These are phyloP conservation scores for Cytospora mali DNA, from an alignment of 2,329 filamentous ascomycete species.

Conservation along the genomic window DNA sequence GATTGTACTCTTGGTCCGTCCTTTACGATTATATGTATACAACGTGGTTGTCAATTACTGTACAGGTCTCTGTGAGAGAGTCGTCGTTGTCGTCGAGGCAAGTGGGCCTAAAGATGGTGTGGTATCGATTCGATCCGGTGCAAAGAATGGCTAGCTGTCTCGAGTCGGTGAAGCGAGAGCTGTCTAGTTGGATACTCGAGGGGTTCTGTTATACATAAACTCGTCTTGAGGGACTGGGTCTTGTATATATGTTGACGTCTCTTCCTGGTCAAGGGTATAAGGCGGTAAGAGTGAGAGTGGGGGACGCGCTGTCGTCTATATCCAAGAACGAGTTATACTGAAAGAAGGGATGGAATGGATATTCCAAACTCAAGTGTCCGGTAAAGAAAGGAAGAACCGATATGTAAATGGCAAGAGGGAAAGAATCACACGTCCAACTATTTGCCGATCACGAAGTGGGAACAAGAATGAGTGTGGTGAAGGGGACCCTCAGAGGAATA, in stretches of 20 bases:
- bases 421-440: slow-evolving; percentile 49
- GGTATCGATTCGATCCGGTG: slow-evolving; percentile 37
- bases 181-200: slow-evolving; percentile 37
- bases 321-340: slow-evolving; percentile 36
- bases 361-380: slow-evolving; percentile 48
- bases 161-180: slow-evolving; percentile 28
- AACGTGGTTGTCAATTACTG: slow-evolving; percentile 32
- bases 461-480: slow-evolving; percentile 44
- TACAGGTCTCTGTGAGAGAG: slow-evolving; percentile 35
- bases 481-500: slow-evolving; percentile 49
- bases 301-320: slow-evolving; percentile 33
- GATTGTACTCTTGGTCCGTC: slow-evolving; percentile 15
- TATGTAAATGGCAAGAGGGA: slow-evolving; percentile 46
- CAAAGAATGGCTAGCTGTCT: slow-evolving; percentile 52
- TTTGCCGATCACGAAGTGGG: slow-evolving; percentile 52
- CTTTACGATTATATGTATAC: slow-evolving; percentile 37
- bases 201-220: slow-evolving; percentile 40
- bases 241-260: slow-evolving; percentile 26
- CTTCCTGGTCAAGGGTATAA: slow-evolving; percentile 21
- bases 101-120: slow-evolving; percentile 44
- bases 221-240: slow-evolving; percentile 32
- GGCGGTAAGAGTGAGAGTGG: slow-evolving; percentile 23
- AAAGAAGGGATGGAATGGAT: slow-evolving; percentile 49
- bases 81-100: slow-evolving; percentile 31
- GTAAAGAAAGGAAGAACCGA: slow-evolving; percentile 53